These are phyloP conservation scores for Hordeum marinum DNA, from an alignment of 176 grass and related monocot species.

Conservation along the genomic window DNA sequence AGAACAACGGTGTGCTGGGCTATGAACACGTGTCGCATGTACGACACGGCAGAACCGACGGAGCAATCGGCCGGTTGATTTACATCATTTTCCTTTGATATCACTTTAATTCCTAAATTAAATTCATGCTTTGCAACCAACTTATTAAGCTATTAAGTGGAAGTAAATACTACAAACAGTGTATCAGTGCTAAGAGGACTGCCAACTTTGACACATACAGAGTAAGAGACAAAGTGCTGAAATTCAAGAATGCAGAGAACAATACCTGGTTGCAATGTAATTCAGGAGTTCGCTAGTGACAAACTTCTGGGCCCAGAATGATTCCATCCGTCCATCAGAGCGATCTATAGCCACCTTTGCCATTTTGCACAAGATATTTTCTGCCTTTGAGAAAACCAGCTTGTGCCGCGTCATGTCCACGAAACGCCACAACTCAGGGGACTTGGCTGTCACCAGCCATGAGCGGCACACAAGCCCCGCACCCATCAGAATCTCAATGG, in stretches of 20 bases:
- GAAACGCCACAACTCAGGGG: slow-evolving; percentile 9
- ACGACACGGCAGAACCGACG: too few relatives aligned
- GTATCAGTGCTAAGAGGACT: background rate
- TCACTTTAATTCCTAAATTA: background rate
- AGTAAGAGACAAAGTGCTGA: background rate
- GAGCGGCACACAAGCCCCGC: slow-evolving; percentile 25
- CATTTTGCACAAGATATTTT: background rate
- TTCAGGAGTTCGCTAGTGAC: slow-evolving; percentile 17
- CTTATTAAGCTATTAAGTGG: background rate
- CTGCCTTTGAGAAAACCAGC: slow-evolving; percentile 12
- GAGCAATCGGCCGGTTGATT: too few relatives aligned
- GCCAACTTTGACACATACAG: background rate
- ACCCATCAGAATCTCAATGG: slow-evolving; percentile 27
- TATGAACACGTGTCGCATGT: too few relatives aligned
- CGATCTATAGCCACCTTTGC: slow-evolving; percentile 25
- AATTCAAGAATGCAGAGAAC: background rate
- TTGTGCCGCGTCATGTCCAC: slow-evolving; percentile 20
- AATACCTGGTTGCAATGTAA: slow-evolving; percentile 24
- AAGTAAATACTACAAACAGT: background rate
- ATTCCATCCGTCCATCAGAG: slow-evolving; percentile 12
- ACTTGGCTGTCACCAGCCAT: slow-evolving; percentile 20
- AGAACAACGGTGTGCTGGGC: too few relatives aligned
- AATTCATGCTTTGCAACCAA: background rate
- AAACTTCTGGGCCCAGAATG: slow-evolving; percentile 34
- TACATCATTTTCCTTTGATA: too few relatives aligned